phyloP scores from a whole-genome alignment of 805 yeast genomes.

The Metschnikowia peoriensis region DNA sequence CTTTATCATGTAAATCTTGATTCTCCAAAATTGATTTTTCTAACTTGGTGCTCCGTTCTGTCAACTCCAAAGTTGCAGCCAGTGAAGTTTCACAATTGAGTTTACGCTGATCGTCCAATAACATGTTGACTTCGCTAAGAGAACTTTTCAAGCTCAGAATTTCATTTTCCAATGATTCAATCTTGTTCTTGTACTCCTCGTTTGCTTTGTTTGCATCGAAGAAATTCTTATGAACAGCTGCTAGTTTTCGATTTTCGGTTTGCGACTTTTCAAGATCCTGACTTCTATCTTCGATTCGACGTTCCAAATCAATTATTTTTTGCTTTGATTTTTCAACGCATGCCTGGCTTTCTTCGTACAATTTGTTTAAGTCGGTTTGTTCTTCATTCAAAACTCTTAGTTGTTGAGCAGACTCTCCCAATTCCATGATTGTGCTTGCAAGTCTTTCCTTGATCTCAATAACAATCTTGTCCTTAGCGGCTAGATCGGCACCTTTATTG shows the following conservation, averaged over 20 bases:
- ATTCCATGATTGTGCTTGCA: conserved; percentile 15
- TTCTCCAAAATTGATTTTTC: conserved; percentile 12
- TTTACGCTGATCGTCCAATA: conserved; percentile 48
- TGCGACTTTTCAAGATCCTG: conserved; percentile 5
- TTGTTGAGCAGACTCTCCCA: conserved; percentile 17
- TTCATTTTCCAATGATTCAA: conserved; percentile 7
- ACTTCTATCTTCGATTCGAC: not conserved
- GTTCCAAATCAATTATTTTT: conserved; percentile 7
- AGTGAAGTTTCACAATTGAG: conserved; percentile 50
- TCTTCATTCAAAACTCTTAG: conserved; percentile 12
- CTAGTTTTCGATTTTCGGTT: conserved; percentile 8
- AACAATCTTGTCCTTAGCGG: conserved; percentile 20
- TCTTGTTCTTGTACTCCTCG: conserved; percentile 3
- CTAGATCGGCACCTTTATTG: conserved; percentile 18
- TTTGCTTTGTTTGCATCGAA: conserved; percentile 5
- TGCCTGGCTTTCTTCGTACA: conserved; percentile 1
- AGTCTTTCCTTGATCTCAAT: conserved; percentile 18
- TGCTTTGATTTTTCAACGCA: not conserved
- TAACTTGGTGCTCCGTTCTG: conserved; percentile 13
- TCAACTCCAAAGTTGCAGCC: conserved; percentile 30
- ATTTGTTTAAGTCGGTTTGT: conserved; percentile 10
- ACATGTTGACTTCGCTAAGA: not conserved
- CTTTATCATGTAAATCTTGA: conserved; percentile 10
- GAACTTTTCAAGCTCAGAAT: conserved; percentile 5
- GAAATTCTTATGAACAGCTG: conserved; percentile 6